Evolutionary conservation across 1,284 basidiomycete genomes (phyloP).

Genomic region (Malassezia cuniculi): DNA sequence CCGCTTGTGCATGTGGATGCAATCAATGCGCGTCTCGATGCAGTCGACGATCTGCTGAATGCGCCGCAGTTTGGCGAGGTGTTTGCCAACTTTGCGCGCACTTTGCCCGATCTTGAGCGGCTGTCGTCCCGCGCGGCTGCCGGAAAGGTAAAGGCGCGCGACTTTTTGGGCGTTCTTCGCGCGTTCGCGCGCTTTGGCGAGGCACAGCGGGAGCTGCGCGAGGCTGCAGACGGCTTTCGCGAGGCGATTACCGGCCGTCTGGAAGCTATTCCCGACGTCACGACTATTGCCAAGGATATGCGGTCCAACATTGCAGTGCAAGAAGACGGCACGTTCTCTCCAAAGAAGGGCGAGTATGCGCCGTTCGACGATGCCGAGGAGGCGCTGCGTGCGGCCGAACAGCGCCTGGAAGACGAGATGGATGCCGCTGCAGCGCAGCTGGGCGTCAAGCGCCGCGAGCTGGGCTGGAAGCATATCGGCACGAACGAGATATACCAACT

Average conservation of each 20-base stretch:
- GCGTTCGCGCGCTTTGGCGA: conserved; percentile 23
- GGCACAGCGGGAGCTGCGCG: conserved; percentile 11
- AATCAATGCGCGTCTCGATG: conserved; percentile 36
- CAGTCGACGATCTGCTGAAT: conserved; percentile 35
- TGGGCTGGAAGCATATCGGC: conserved; percentile 42
- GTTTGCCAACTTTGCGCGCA: conserved; percentile 29
- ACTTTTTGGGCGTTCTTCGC: conserved; percentile 36
- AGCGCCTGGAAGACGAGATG: conserved; percentile 29
- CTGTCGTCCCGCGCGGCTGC: conserved; percentile 37
- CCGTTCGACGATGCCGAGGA: conserved; percentile 30
- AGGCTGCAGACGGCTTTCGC: conserved; percentile 15
- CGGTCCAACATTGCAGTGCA: conserved; percentile 25
- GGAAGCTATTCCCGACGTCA: conserved; percentile 29
- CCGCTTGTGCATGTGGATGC: conserved; percentile 28
- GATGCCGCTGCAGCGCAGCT: conserved; percentile 22
- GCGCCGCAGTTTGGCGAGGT: conserved; percentile 24
- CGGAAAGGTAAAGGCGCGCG: conserved; percentile 38
- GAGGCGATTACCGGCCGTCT: conserved; percentile 19
- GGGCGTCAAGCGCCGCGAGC: conserved; percentile 20
- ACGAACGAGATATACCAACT: conserved; percentile 44
- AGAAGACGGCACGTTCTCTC: conserved; percentile 39
- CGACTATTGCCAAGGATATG: conserved; percentile 22
- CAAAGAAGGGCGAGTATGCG: conserved; percentile 23
- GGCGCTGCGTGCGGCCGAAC: conserved; percentile 25
- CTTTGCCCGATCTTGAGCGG: conserved; percentile 40